Base-by-base conservation (phyloP, 2,329 filamentous ascomycete species). In the Exophiala calicioides region DNA sequence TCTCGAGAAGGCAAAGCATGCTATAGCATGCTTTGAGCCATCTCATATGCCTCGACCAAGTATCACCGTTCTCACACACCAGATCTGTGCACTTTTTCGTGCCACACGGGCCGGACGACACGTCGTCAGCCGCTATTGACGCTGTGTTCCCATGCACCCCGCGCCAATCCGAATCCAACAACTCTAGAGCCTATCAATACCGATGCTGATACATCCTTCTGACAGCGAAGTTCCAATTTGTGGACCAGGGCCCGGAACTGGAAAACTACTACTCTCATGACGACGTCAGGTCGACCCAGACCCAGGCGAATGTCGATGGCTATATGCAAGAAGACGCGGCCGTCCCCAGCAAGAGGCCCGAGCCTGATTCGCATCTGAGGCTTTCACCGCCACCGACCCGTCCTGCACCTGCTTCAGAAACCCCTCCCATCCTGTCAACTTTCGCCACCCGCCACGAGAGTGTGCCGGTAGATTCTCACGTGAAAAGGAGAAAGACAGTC, bases 241-340 rank as follows among this genome's bases (percentile, higher is more conserved):
- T 58, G 36, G 57, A 59, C 29, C 49, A 58, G 43, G 53, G 53
- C 8, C 55, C 55, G 4, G 57, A 59, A 31, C 39, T 59, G 24
- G 55, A 59, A 43, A 58, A 59, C 33, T 56, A 56, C 42, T 59
- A 59, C 41, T 49, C 57, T 18, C 49, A 51, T 42, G 55, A 58
- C 34, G 50, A 56, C 9, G 12, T 47, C 29, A 37, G 42, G 30
- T 31, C 47, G 32, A 33, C 15, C 29, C 42, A 23, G n/a, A 39
- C 43, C 35, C 56, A 39, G 26, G 31, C 48, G 20, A 27, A 42
- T 19, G 26, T 32, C 32, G 47, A 48, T 18, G 44, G 49, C 18
- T 37, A 36, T 15, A 48, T 30, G 32, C 50, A 42, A 16, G 34
- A 46, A 23, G 49, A 51, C 29, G 37, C 24, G 3, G 18, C 50